Evolutionary conservation across 2,329 filamentous ascomycete genomes (phyloP), one percentile per base, ranked within the genome.

Genomic region (Pestalotiopsis fici): DNA sequence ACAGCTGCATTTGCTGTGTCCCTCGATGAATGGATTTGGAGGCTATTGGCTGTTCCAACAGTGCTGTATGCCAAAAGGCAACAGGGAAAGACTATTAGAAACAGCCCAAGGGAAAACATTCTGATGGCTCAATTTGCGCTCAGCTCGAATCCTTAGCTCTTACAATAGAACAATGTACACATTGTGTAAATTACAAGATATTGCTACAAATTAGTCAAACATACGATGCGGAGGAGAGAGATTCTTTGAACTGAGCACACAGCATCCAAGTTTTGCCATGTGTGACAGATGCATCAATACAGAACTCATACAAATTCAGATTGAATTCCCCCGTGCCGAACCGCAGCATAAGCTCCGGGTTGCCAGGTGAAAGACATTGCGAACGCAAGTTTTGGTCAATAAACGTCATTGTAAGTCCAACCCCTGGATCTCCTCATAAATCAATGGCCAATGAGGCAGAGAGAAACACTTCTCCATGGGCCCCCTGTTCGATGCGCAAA

Each of bases 381-480:
- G 23, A 35, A 18, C 69, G 65, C 59, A 67, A 64, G 12, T 64
- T 62, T 56, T 25, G 37, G 18, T 28, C 57, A 21, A 67, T 43
- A 68, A 67, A 75, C 74, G 75, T 76, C 75, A 77, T 74, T 61
- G 67, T 69, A 67, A 70, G 66, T 28, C 47, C 59, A 12, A 65
- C 68, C 71, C 71, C 70, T 71, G 70, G 59, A 65, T 28, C 13
- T 39, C 21, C n/a, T 60, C 66, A 59, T 43, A 35, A 60, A 56
- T 15, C 13, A 43, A n/a, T 25, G 35, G 25, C 74, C 73, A 74
- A 76, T 74, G 43, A 71, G 7, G 47, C n/a, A 50, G 54, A 59
- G 23, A 31, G n/a, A 23, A 43, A 13, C n/a, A 23, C 21, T n/a
- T 43, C 13, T 43, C 18, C 7, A 50, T 25, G 39, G 23, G 62